These are phyloP conservation scores for Lepiota venenata DNA, from an alignment of 768 basidiomycete genomes.

Conservation along the genomic window DNA sequence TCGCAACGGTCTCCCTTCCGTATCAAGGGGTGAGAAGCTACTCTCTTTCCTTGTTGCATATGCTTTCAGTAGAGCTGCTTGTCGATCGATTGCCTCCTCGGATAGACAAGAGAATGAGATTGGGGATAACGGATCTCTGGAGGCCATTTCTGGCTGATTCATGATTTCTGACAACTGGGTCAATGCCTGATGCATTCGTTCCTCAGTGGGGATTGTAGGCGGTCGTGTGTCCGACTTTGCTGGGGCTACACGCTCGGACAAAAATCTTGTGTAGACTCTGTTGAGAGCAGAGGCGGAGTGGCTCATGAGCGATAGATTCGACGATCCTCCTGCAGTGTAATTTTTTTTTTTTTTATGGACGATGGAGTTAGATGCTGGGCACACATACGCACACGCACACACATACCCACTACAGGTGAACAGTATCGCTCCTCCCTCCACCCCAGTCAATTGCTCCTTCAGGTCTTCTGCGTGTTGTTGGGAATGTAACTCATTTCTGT, in stretches of 20 bases:
- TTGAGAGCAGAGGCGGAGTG: slow-evolving; percentile 60
- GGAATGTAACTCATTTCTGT: slow-evolving; percentile 51
- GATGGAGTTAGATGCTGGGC: neutral
- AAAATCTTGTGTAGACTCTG: slow-evolving; percentile 59
- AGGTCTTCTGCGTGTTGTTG: slow-evolving; percentile 55
- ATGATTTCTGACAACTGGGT: slow-evolving; percentile 48
- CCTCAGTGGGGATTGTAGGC: slow-evolving; percentile 29
- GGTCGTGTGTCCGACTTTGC: slow-evolving; percentile 44
- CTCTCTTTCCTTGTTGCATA: slow-evolving; percentile 41
- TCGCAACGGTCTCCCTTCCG: slow-evolving; percentile 57
- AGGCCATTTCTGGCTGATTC: slow-evolving; percentile 39
- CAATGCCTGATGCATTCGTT: slow-evolving; percentile 57
- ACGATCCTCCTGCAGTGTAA: slow-evolving; percentile 43
- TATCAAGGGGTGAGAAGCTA: slow-evolving; percentile 54
- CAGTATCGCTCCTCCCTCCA: slow-evolving; percentile 44
- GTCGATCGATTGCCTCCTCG: slow-evolving; percentile 46
- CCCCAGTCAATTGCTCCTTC: slow-evolving; percentile 44
- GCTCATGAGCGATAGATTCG: slow-evolving; percentile 51
- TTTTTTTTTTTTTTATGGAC: neutral
- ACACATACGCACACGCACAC: neutral
- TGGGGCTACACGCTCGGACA: slow-evolving; percentile 46
- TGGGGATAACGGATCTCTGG: slow-evolving; percentile 53
- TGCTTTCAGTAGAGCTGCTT: slow-evolving; percentile 43
- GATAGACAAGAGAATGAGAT: slow-evolving; percentile 68
- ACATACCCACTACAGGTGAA: slow-evolving; percentile 62